Base-by-base conservation (phyloP, 2,329 filamentous ascomycete species). In the Aspergillus chevalieri region DNA sequence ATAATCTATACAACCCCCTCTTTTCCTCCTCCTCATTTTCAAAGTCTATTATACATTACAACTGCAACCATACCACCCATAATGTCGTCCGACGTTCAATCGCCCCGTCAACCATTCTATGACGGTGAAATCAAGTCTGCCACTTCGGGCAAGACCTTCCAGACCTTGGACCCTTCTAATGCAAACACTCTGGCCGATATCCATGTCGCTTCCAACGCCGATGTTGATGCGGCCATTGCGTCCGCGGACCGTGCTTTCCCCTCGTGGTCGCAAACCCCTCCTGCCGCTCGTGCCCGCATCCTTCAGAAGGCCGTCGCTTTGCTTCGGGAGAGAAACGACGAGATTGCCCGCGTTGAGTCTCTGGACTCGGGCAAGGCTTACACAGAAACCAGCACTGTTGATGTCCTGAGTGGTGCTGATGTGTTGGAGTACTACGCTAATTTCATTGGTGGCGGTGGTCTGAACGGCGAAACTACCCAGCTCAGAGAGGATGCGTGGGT, bases 391-490 rank as follows among this genome's bases (percentile, higher is more conserved):
- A 87, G 85, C 47, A 83, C 85, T 0, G 88, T 95, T 24, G 90
- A 95, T 65, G 78, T 95, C 19, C 79, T 85, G 39, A 93, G 89
- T 0, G 89, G 89, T 44, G 87, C 86, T 21, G 89, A 94, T 67
- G 87, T 91, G 26, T 78, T 94, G 52, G 89, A 93, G 67, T 94
- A 90, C 74, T 94, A 87, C 68, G 89, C 88, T 51, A 87, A 88
- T 62, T 74, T 90, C 47, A 81, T 92, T 42, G 87, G 84, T 21
- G 82, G 84, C 39, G 87, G 87, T 48, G 86, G 89, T 17, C 73
- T 92, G 54, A 90, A 92, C 61, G 89, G 89, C 51, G 87, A 92
- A 69, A 86, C 87, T 17, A 84, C 84, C 44, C 82, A 84, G 49
- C 75, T 94, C 39, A 79, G 89, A 36, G 77, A 83, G 46, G 84